A percentile compares a stretch with the other conserved stretches of the same genome.
These are phyloP conservation scores for Leccinum broughii DNA, from an alignment of 768 basidiomycete genomes.

Conservation along the genomic window DNA sequence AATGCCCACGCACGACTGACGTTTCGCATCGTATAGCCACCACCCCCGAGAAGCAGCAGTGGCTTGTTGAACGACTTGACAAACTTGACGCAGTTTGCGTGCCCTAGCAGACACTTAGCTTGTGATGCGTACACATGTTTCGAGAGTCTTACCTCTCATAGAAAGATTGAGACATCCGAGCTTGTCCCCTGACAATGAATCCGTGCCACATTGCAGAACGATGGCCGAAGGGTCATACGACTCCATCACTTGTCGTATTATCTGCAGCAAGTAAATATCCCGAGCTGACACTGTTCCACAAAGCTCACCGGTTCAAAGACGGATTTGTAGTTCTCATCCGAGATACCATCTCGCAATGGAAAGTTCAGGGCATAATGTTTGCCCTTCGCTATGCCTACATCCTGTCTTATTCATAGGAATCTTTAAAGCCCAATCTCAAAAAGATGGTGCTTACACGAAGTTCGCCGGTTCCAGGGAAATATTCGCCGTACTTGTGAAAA, in stretches of 20 bases:
- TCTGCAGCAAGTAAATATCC: constrained; percentile 45
- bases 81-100: constrained; percentile 96
- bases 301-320: constrained; percentile 89
- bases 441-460: constrained; percentile 59
- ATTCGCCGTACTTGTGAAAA: constrained; percentile 99
- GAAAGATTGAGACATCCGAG: constrained; percentile 95
- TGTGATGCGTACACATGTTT: neutral
- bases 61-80: constrained; percentile 97
- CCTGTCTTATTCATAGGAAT: constrained; percentile 45
- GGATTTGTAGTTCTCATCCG: constrained; percentile 91
- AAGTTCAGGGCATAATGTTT: constrained; percentile 95
- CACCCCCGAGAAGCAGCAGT: constrained; percentile 91
- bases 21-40: constrained; percentile 98
- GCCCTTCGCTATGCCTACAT: constrained; percentile 91
- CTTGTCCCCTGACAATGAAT: constrained; percentile 95
- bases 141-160: constrained; percentile 67
- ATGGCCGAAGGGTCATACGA: constrained; percentile 93
- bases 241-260: constrained; percentile 92
- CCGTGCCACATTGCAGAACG: constrained; percentile 96
- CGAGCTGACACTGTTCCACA: neutral
- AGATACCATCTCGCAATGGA: constrained; percentile 91
- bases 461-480: constrained; percentile 99
- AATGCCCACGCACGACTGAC: constrained; percentile 97
- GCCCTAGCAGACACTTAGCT: constrained; percentile 50
- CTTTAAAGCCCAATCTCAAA: constrained; percentile 1